phyloP scores from a whole-genome alignment of 1,139 yeast genomes.

The Blastobotrys malaysiensis region DNA sequence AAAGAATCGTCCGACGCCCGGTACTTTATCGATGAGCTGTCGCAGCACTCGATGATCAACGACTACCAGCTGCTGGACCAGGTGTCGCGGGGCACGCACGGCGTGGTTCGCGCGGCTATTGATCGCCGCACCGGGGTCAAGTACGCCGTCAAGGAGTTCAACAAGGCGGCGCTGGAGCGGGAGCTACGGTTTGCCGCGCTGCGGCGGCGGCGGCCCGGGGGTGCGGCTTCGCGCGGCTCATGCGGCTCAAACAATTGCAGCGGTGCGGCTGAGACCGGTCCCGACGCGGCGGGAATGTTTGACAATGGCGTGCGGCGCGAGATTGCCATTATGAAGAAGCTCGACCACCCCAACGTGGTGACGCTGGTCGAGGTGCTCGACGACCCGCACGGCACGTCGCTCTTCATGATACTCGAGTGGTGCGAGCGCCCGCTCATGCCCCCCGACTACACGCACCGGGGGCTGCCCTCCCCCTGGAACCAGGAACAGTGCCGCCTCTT shows the following conservation, averaged over 20 bases:
- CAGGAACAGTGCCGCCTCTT: constrained; percentile 39
- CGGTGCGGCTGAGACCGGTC: not conserved
- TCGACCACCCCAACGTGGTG: constrained; percentile 78
- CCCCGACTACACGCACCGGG: constrained; percentile 2
- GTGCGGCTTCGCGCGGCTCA: not conserved
- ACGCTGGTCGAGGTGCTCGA: constrained; percentile 78
- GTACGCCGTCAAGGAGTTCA: constrained; percentile 67
- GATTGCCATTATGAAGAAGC: constrained; percentile 72
- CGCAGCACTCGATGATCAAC: constrained; percentile 28
- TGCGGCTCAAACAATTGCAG: not conserved
- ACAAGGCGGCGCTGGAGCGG: constrained; percentile 40
- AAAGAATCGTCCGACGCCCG: constrained; percentile 38
- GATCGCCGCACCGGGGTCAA: constrained; percentile 45
- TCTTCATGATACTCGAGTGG: constrained; percentile 72
- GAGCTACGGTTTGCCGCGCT: constrained; percentile 39
- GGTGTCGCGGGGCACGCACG: constrained; percentile 86
- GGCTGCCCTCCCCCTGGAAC: constrained; percentile 24
- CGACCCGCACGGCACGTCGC: constrained; percentile 58
- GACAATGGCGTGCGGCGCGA: constrained; percentile 54
- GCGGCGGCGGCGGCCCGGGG: constrained; percentile 22
- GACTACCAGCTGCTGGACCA: constrained; percentile 57
- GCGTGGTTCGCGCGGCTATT: constrained; percentile 77
- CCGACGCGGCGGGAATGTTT: too few relatives aligned
- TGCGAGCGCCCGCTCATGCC: constrained; percentile 46
- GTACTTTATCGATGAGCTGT: constrained; percentile 31